phyloP scores from a whole-genome alignment of 116 monocot genomes.

The Trichopus zeylanicus region DNA sequence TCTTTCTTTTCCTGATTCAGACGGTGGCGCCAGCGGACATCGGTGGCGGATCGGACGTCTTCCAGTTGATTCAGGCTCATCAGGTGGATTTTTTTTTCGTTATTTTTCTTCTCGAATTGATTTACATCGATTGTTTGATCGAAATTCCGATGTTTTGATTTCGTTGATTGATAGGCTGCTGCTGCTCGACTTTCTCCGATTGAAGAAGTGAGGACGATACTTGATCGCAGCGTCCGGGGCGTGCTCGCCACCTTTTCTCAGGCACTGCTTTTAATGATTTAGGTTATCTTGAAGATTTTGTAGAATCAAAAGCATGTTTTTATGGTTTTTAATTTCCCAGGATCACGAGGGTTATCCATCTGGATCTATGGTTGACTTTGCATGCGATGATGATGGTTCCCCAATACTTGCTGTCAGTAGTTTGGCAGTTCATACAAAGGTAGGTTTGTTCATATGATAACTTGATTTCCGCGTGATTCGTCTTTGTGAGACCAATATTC shows the following conservation, averaged over 20 bases:
- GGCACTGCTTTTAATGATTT: conserved; percentile 37
- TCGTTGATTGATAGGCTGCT: conserved; percentile 24
- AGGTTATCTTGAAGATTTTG: too few relatives aligned
- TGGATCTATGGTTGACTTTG: conserved; percentile 90
- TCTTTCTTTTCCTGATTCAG: conserved; percentile 13
- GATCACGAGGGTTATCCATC: conserved; percentile 81
- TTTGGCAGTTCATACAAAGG: conserved; percentile 90
- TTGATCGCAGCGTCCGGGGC: conserved; percentile 41
- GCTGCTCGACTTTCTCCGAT: conserved; percentile 60
- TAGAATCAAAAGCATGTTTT: too few relatives aligned
- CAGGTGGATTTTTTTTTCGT: conserved; percentile 18
- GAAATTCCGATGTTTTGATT: background rate
- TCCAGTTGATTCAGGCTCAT: conserved; percentile 37
- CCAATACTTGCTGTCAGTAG: conserved; percentile 82
- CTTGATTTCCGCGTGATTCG: background rate
- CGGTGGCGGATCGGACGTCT: conserved; percentile 16
- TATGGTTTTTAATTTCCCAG: conserved; percentile 33
- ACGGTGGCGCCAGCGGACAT: conserved; percentile 12
- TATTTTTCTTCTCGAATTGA: too few relatives aligned
- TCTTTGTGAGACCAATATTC: background rate
- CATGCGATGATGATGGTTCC: conserved; percentile 75
- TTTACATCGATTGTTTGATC: background rate
- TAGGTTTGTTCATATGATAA: conserved; percentile 12
- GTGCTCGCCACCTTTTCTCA: conserved; percentile 72
- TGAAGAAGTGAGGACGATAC: conserved; percentile 62